Base-by-base conservation (phyloP, 106 monocot genomes). In the Hemerocallis citrina region DNA sequence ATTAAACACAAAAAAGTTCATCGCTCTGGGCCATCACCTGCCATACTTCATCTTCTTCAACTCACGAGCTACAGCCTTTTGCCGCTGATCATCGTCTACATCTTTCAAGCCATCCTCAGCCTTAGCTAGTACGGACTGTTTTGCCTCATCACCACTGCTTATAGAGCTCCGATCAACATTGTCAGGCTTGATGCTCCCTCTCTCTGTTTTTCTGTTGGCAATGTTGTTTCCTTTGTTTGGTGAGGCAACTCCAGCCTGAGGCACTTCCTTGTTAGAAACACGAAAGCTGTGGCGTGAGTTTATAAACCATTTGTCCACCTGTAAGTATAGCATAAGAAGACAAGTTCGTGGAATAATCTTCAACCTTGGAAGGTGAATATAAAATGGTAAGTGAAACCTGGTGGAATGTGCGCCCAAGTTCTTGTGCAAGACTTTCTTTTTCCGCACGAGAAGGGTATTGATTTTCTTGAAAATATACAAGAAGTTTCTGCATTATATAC, bases 391-490 rank as follows among this genome's bases (percentile, higher is more conserved):
- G 16, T 16, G 14, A 40, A 41, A 70, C 70, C 70, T 70, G 70
- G 22, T 41, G 23, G 36, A 19, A 52, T 62, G 61, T 62, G 52
- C 61, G 28, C 21, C 70, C 42, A 49, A 70, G 61, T 41, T 70
- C 61, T 54, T 62, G 61, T 49, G 70, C 61, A 6, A 70, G 32
- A 42, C 54, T 62, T 52, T 62, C 70, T 39, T 43, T 70, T 21
- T 52, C 43, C 37, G 61, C 35, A n/a, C 60, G 50, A 13, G 50
- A 52, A 30, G 70, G 70, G 32, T 70, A 70, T 32, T 70, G 70
- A 22, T 70, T 70, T 62, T 70, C 62, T 54, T 70, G 61, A 52
- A 70, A 70, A 34, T 31, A 15, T 22, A 62, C 70, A 54, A 41
- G 42, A 27, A 70, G 58, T 62, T 70, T 62, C 70, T 70, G 36